phyloP scores from a whole-genome alignment of 176 grass and related monocot genomes.

The Cenchrus fungigraminus region DNA sequence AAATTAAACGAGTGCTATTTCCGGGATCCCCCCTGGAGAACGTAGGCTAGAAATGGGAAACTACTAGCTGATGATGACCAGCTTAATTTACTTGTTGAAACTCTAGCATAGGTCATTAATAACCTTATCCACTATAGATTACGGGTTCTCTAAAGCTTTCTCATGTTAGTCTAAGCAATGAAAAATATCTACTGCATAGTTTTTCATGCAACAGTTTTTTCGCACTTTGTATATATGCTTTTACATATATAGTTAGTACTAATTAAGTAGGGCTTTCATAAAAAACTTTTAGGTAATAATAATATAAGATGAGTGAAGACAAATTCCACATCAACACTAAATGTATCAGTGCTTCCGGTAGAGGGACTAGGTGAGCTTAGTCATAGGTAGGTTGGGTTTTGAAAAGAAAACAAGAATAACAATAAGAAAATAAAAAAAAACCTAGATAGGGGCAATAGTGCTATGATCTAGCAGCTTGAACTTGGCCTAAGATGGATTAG shows the following conservation, averaged over 20 bases:
- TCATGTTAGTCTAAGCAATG: too few species aligned
- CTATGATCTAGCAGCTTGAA: neutral
- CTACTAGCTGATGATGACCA: neutral
- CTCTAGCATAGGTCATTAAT: neutral
- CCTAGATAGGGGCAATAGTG: neutral
- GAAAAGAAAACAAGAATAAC: too few species aligned
- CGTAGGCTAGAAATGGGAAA: neutral
- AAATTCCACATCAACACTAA: neutral
- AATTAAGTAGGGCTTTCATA: too few species aligned
- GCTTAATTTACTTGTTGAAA: neutral
- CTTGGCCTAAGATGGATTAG: neutral
- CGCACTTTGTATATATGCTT: neutral
- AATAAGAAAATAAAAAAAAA: neutral
- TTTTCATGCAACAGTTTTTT: too few species aligned
- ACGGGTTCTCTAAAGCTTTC: too few species aligned
- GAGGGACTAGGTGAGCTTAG: neutral
- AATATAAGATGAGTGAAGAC: neutral
- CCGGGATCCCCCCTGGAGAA: neutral
- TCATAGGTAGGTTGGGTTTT: neutral
- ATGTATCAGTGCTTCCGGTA: neutral
- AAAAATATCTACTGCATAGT: too few species aligned
- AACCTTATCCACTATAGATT: slow-evolving; percentile 2
- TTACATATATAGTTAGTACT: neutral
- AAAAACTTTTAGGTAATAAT: neutral
- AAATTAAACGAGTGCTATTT: too few species aligned